Percentiles rank a stretch among this genome's conserved stretches.
Conservation (phyloP, 768 basidiomycete species). For the Boletus patriciae region DNA sequence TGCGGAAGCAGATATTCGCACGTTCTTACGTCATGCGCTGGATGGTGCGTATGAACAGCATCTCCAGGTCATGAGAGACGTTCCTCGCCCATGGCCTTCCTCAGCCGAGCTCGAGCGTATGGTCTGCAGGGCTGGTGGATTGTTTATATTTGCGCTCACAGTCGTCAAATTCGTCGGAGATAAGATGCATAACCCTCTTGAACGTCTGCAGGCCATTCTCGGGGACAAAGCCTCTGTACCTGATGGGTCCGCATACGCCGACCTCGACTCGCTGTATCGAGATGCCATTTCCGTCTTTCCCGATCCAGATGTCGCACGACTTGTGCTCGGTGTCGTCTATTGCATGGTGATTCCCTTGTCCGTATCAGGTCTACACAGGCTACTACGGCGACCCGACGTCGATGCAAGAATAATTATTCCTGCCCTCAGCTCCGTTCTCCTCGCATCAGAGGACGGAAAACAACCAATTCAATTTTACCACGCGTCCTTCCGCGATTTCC, state of each 20-base stretch:
- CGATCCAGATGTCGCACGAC: constrained; percentile 14
- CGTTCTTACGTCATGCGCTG: constrained; percentile 22
- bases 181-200: constrained; percentile 12
- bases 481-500: constrained; percentile 23
- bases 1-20: constrained; percentile 26
- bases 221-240: constrained; percentile 4
- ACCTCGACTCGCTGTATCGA: constrained; percentile 21
- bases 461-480: constrained; percentile 25
- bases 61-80: constrained; percentile 14
- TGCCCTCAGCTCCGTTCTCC: constrained; percentile 17
- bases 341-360: constrained; percentile 15
- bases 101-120: constrained; percentile 19
- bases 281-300: constrained; percentile 23
- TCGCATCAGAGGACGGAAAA: constrained; percentile 20
- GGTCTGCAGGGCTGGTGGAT: constrained; percentile 21
- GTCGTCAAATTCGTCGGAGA: constrained; percentile 29
- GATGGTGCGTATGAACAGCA: constrained; percentile 18
- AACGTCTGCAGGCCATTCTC: constrained; percentile 15
- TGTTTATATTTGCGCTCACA: constrained; percentile 33
- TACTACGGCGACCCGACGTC: constrained; percentile 15
- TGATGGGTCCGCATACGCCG: constrained; percentile 14
- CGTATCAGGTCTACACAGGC: constrained; percentile 11
- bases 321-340: constrained; percentile 20
- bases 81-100: constrained; percentile 28
- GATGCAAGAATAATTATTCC: constrained; percentile 17